These are phyloP conservation scores for Cyberlindnera maclurae DNA, from an alignment of 805 yeast genomes.

Conservation along the genomic window DNA sequence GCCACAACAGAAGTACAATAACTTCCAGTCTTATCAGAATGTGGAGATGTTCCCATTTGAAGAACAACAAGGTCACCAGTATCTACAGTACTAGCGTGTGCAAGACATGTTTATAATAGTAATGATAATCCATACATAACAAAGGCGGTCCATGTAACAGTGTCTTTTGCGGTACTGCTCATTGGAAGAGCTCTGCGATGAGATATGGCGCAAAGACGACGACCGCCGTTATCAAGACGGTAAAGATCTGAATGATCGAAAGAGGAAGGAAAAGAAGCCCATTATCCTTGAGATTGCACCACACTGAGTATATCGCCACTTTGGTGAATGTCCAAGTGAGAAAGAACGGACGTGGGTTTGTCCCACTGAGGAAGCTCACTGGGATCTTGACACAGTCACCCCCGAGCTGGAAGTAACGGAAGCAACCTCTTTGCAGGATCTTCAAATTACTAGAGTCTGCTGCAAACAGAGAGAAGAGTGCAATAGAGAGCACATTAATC, in stretches of 20 bases:
- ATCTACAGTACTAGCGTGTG: too few species aligned
- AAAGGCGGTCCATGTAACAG: too few species aligned
- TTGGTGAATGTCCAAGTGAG: constrained; percentile 82
- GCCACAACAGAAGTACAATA: too few species aligned
- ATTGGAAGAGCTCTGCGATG: constrained; percentile 21
- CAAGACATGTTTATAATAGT: not conserved
- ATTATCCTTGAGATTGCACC: constrained; percentile 53
- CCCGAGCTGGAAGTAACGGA: constrained; percentile 76
- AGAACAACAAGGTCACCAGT: too few species aligned
- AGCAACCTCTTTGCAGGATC: constrained; percentile 82
- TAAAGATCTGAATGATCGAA: constrained; percentile 63
- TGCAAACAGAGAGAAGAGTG: constrained; percentile 83
- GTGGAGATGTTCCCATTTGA: too few species aligned
- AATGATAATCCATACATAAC: not conserved
- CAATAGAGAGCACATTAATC: constrained; percentile 83
- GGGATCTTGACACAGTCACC: constrained; percentile 78
- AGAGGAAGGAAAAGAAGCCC: constrained; percentile 65
- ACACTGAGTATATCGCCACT: constrained; percentile 82
- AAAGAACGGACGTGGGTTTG: constrained; percentile 64
- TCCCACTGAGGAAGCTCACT: constrained; percentile 75
- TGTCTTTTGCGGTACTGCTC: not conserved
- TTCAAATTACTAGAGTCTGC: constrained; percentile 64
- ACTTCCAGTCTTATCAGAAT: too few species aligned
- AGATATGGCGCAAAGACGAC: constrained; percentile 76
- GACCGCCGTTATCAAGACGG: constrained; percentile 66